Evolutionary conservation across 805 yeast species (phyloP).

Genomic region (Wickerhamiella qilinensis): DNA sequence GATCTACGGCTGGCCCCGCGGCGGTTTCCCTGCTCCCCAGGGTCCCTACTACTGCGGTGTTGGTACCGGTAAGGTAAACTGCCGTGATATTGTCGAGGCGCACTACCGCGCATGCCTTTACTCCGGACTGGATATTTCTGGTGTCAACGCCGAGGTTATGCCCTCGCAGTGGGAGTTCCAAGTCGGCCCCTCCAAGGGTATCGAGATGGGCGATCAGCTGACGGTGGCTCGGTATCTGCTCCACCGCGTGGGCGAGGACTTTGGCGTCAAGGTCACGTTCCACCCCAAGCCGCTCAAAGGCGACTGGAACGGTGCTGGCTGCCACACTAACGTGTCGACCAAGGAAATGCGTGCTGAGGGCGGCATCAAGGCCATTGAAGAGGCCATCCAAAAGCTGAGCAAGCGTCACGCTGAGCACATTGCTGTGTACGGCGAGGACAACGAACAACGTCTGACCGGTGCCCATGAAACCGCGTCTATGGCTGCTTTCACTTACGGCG

Average conservation of each 20-base stretch:
- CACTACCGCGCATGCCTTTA: slow-evolving; percentile 96
- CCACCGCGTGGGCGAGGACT: slow-evolving; percentile 94
- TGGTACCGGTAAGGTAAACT: slow-evolving; percentile 95
- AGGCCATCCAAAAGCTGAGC: slow-evolving; percentile 81
- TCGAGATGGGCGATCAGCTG: slow-evolving; percentile 91
- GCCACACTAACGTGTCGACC: slow-evolving; percentile 98
- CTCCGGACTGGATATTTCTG: slow-evolving; percentile 81
- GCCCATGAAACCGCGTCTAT: slow-evolving; percentile 96
- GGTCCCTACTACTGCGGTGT: slow-evolving; percentile 99
- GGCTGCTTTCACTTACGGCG: slow-evolving; percentile 86
- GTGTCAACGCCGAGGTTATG: slow-evolving; percentile 99
- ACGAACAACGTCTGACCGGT: slow-evolving; percentile 91
- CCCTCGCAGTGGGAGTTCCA: slow-evolving; percentile 99
- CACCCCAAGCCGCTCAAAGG: slow-evolving; percentile 99
- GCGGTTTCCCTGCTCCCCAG: slow-evolving; percentile 99
- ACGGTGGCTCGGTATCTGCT: slow-evolving; percentile 92
- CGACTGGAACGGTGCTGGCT: slow-evolving; percentile 99
- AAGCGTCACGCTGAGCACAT: slow-evolving; percentile 96
- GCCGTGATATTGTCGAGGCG: slow-evolving; percentile 96
- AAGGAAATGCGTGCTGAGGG: slow-evolving; percentile 82
- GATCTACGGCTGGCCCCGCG: slow-evolving; percentile 98
- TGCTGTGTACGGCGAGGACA: slow-evolving; percentile 87
- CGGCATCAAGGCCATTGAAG: slow-evolving; percentile 90
- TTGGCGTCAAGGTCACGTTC: slow-evolving; percentile 94
- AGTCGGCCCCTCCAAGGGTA: slow-evolving; percentile 96